Conservation (phyloP, 768 basidiomycete genomes). For the Xerocomus potaroensis region DNA sequence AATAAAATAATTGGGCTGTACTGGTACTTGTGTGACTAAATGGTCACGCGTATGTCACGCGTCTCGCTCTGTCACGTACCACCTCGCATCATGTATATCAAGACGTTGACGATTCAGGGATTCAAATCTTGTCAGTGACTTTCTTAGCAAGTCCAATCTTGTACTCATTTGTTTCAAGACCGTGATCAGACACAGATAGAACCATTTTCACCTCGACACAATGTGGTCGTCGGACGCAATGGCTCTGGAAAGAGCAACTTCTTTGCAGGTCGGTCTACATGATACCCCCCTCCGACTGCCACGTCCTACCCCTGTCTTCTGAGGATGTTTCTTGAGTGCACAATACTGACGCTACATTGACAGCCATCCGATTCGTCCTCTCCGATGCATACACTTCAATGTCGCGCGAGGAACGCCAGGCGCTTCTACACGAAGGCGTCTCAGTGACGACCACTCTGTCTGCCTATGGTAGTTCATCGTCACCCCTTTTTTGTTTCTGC, state of each 20-base stretch:
- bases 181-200: slow-evolving; percentile 90
- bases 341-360: slow-evolving; percentile 4
- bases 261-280: slow-evolving; percentile 69
- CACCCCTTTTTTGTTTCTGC: neutral
- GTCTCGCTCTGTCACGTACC: neutral
- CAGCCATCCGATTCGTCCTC: slow-evolving; percentile 95
- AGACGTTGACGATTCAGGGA: slow-evolving; percentile 86
- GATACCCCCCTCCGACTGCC: neutral
- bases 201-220: slow-evolving; percentile 90
- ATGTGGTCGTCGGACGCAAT: slow-evolving; percentile 96
- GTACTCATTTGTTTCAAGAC: slow-evolving; percentile 40
- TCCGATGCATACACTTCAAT: slow-evolving; percentile 98
- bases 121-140: slow-evolving; percentile 88
- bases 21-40: slow-evolving; percentile 13
- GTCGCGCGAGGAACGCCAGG: slow-evolving; percentile 87
- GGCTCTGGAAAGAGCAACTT: slow-evolving; percentile 99
- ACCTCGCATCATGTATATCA: slow-evolving; percentile 63
- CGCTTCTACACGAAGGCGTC: slow-evolving; percentile 92
- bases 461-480: slow-evolving; percentile 64
- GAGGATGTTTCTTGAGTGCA: no score
- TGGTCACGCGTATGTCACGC: slow-evolving; percentile 22
- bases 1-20: slow-evolving; percentile 16
- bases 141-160: neutral
- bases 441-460: slow-evolving; percentile 84
- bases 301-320: no score